Conservation (phyloP, 208 protist species). For the Acanthamoeba healyi region DNA sequence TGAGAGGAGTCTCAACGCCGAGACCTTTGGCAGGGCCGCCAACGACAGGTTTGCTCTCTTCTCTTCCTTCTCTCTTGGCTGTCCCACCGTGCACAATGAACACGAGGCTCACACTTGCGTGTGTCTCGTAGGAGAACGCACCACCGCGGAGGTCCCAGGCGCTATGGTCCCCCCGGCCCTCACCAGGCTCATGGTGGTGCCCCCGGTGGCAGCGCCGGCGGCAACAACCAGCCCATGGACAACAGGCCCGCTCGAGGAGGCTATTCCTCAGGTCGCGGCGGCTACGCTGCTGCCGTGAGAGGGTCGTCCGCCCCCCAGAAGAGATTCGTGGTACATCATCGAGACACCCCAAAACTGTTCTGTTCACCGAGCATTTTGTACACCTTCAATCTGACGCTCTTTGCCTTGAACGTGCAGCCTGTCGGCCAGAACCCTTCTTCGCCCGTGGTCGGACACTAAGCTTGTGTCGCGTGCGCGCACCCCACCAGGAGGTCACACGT, state of each 20-base stretch:
- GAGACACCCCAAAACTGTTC: too few relatives aligned
- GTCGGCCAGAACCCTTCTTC: neutral
- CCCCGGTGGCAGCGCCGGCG: neutral
- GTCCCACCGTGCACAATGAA: too few relatives aligned
- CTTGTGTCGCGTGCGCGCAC: neutral
- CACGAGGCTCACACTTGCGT: too few relatives aligned
- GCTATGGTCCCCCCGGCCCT: constrained; percentile 8
- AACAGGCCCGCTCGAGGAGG: neutral
- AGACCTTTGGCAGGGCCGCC: constrained; percentile 54
- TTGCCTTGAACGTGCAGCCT: neutral
- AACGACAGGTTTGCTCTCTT: neutral
- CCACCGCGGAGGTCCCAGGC: constrained; percentile 4
- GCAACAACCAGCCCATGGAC: neutral
- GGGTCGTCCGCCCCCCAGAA: neutral
- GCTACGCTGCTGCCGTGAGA: constrained; percentile 32
- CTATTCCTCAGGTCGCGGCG: neutral
- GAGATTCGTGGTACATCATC: constrained; percentile 30
- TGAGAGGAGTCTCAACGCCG: constrained; percentile 50
- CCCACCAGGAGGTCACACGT: neutral
- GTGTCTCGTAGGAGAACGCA: neutral
- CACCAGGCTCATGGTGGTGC: neutral
- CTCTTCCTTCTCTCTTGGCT: neutral
- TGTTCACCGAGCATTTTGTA: neutral
- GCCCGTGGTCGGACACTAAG: neutral
- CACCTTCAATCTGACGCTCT: neutral